Base-by-base conservation (phyloP, 2,329 filamentous ascomycete genomes). In the Beauveria medogensis region DNA sequence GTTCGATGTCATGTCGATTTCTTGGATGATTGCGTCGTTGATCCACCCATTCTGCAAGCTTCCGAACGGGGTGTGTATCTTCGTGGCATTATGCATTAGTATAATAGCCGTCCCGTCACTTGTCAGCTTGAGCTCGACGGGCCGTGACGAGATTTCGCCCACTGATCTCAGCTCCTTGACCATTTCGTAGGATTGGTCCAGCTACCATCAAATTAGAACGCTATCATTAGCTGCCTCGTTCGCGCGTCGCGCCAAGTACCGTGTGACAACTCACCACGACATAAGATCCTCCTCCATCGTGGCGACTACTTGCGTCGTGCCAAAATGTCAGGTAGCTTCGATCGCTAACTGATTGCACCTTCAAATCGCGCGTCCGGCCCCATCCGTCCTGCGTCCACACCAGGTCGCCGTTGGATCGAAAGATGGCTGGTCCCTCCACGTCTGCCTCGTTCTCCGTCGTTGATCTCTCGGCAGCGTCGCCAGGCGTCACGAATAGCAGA, bases 1-100 rank as follows among this genome's bases (percentile, higher is more conserved):
- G 22, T 78, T 76, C 2, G 77, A 80, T 10, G 74, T 75, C n/a
- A 82, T 73, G 64, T 82, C 76, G 37, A 83, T 72, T 68, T 83
- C 80, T 62, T 74, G 72, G 51, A 75, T 73, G 16, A 72, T 65
- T 63, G 69, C 70, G 63, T 74, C 73, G 57, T 70, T 66, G 52
- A 74, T 69, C 69, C 68, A 68, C 10, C 64, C 68, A 37, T 64
- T 52, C 43, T 62, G 24, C 34, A 67, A 67, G 1, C 68, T 69
- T 10, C 63, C 67, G 2, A 65, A 60, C 10, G 64, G 64, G 46
- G 70, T 63, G 57, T 73, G 66, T n/a, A 62, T 67, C 20, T 63
- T 55, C 14, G 62, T 66, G 40, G 64, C 63, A n/a, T 72, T 68
- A 61, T 75, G 77, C 60, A 76, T 71, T 46, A 71, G 65, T 62